Conservation (phyloP, 2,329 filamentous ascomycete genomes). For the Chaetomium strumarium region DNA sequence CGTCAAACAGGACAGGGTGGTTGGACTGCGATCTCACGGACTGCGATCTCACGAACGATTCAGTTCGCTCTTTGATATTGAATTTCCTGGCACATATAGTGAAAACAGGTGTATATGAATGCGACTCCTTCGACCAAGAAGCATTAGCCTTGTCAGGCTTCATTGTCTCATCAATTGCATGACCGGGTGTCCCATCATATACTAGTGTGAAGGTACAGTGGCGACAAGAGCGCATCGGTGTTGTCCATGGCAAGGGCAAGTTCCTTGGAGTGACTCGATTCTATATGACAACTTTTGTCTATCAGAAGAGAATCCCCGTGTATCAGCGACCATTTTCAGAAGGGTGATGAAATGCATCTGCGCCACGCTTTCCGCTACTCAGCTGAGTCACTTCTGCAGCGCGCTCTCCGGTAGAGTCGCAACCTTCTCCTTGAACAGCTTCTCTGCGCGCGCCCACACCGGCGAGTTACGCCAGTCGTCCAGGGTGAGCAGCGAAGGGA, state of each 20-base stretch:
- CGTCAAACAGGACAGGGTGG: constrained; percentile 1
- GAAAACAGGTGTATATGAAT: background rate
- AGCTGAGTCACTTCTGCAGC: constrained; percentile 18
- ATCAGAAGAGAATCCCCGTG: background rate
- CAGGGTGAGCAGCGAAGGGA: constrained; percentile 71
- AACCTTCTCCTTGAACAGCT: constrained; percentile 79
- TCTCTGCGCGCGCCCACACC: constrained; percentile 83
- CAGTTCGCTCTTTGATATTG: background rate
- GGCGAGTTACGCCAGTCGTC: constrained; percentile 66
- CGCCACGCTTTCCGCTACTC: background rate
- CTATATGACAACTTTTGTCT: background rate
- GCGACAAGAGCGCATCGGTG: no score
- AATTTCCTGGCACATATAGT: background rate
- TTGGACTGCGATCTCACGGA: constrained; percentile 3
- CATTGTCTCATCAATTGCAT: no score
- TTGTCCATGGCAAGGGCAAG: background rate
- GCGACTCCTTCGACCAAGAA: background rate
- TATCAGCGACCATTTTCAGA: no score
- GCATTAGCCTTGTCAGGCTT: no score
- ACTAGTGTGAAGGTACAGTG: no score
- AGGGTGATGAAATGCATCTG: no score
- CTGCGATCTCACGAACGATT: constrained; percentile 4
- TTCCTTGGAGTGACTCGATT: background rate
- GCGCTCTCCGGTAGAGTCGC: constrained; percentile 23
- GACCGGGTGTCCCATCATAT: no score